A percentile compares a stretch with the other conserved stretches of the same genome.
Conservation (phyloP, 352 stramenopile species). For the Phytophthora agathidicida region DNA sequence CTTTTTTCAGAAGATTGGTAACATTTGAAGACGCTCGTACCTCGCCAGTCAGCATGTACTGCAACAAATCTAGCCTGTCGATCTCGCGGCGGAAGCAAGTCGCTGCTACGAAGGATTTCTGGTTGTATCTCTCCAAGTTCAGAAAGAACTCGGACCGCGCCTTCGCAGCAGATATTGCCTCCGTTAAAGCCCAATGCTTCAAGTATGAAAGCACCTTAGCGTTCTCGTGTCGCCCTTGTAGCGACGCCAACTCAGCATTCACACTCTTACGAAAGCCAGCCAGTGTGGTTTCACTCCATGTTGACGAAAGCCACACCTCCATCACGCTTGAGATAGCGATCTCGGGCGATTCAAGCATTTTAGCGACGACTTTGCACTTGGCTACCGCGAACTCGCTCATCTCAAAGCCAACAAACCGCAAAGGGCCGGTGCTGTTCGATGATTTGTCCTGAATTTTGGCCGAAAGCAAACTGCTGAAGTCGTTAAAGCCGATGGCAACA, state of each 20-base stretch:
- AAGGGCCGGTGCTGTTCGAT: neutral
- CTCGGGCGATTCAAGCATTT: constrained; percentile 17
- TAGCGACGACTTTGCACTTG: constrained; percentile 17
- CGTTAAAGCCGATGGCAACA: constrained; percentile 39
- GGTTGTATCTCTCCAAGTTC: constrained; percentile 9
- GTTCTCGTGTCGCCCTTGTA: neutral
- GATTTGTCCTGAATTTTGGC: constrained; percentile 6
- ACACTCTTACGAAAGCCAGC: neutral
- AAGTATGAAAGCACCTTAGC: neutral
- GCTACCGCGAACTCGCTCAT: constrained; percentile 27
- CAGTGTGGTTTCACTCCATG: constrained; percentile 1
- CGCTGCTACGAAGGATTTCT: neutral
- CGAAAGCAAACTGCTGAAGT: constrained; percentile 30
- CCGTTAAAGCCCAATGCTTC: neutral
- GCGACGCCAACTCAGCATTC: neutral
- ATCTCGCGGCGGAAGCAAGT: constrained; percentile 4
- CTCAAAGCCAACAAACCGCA: constrained; percentile 23
- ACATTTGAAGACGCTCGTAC: neutral
- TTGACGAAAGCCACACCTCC: too few relatives aligned
- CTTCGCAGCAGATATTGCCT: neutral
- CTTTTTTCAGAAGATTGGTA: neutral
- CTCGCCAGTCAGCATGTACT: constrained; percentile 9
- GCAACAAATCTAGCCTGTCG: neutral
- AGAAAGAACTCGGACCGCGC: constrained; percentile 8
- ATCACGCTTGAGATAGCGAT: too few relatives aligned